Evolutionary conservation across 1,139 yeast species (phyloP), one percentile per base, ranked within the genome.

Genomic region (Wickerhamomyces sp.): DNA sequence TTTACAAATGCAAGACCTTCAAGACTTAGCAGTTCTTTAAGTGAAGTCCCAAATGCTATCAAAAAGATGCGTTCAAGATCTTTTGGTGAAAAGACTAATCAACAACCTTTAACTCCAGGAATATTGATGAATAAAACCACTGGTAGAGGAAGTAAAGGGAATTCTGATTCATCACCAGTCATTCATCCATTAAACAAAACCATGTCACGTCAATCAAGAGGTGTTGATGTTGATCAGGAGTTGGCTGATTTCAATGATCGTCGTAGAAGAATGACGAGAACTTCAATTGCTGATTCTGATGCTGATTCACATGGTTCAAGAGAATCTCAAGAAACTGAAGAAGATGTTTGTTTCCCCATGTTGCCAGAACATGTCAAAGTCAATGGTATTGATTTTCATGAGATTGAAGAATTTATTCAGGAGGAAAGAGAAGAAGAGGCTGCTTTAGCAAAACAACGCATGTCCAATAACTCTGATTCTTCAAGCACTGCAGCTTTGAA

Each of bases 311-410:
- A 80, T 56, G 87, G 82, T 2, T 81, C 87, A 10, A 72, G 89
- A 53, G 76, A 81, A 26, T 81, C 89, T 2, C 89, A 84, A 58
- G 95, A 86, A 61, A 89, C 96, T 0, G 98, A 91, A 61, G 97
- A 91, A 62, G 98, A 93, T 75, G 99, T 93, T 40, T 93, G 98
- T 72, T 90, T 91, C 68, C 98, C 99, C 1, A 85, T 89, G 88
- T 72, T 81, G 43, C 81, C 88, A 26, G 88, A 83, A 56, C 84
- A 81, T 55, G 73, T 78, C 11, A 73, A 86, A 51, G 72, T 82
- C 37, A 81, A 81, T 53, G 93, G 91, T 13, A 84, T 85, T 54
- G 91, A 85, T 63, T 84, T 84, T 58, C 87, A 81, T 61, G 93
- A 84, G 56, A 75, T 85, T 59, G 93, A 84, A 51, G 90, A 84